Base-by-base conservation (phyloP, 148 eudicot species). In the Oxyria digyna region DNA sequence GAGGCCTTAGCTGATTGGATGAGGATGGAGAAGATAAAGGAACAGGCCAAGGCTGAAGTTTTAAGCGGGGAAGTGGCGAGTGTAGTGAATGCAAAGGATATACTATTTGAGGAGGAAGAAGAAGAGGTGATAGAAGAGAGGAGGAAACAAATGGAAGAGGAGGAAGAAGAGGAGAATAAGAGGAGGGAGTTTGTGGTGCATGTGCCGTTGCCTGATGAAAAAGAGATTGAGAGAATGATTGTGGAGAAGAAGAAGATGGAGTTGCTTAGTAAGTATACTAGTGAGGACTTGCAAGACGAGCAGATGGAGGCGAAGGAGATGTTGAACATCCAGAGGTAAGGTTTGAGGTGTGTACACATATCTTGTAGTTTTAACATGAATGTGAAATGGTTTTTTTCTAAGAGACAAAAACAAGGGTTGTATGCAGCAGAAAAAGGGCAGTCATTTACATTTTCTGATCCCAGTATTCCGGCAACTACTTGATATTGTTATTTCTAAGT, bases 191-290 rank as follows among this genome's bases (percentile, higher is more conserved):
- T 92, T 78, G 88, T 89, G 65, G 97, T 87, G 21, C 97, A 92
- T 29, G 96, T 92, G 37, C 97, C 97, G 0, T 64, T 92, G 79
- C 97, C 97, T 0, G 97, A 92, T 70, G 93, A 89, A 78, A 87
- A 79, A 78, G 96, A 92, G 91, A 92, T 92, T 52, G 96, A 89
- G 80, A 89, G 73, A 80, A 92, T 89, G 94, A 78, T 89, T 45
- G 84, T 92, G 72, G 89, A 89, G 83, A 89, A 92, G 91, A 92
- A 89, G 89, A 92, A 92, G 83, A 75, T 69, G 89, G 97, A 92
- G 81, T 80, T 92, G 76, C 72, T 92, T 80, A 89, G 87, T 24
- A 87, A 84, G 85, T 92, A 92, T 64, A 72, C 87, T 0, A 92
- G 97, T 74, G 87, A 86, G 26, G 64, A 81, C 82, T 82, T 92